A percentile compares a stretch with the other conserved stretches of the same genome.
Evolutionary conservation across 352 stramenopile species (phyloP).

Genomic region (Globisporangium cylindrosporum): DNA sequence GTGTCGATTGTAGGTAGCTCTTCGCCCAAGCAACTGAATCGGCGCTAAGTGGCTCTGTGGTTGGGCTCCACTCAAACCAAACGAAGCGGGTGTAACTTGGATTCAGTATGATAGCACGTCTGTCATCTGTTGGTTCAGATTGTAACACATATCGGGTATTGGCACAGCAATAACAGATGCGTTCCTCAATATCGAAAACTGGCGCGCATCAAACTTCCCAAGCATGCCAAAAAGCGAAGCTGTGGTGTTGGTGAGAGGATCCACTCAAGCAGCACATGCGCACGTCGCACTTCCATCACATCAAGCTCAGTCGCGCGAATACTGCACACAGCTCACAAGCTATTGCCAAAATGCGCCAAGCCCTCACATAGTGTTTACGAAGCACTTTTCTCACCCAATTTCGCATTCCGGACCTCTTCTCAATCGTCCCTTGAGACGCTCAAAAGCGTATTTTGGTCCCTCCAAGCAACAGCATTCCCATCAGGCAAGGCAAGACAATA

Average conservation of each 20-base stretch:
- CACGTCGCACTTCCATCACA: background rate
- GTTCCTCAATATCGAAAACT: too few relatives aligned
- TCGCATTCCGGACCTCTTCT: background rate
- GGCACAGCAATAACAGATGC: background rate
- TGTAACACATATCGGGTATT: background rate
- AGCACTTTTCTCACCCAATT: conserved; percentile 11
- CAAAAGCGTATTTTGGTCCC: background rate
- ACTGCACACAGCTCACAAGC: background rate
- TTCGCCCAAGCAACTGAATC: background rate
- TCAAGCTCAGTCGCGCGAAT: background rate
- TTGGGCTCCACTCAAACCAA: conserved; percentile 14
- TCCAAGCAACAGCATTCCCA: background rate
- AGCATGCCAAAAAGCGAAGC: too few relatives aligned
- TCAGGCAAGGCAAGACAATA: conserved; percentile 1
- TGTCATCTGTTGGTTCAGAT: background rate
- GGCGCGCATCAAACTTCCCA: background rate
- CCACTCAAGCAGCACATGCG: background rate
- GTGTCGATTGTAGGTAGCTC: background rate
- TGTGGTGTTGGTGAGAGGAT: too few relatives aligned
- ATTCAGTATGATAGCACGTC: background rate
- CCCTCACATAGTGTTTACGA: background rate
- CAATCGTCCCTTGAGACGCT: background rate
- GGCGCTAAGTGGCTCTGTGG: background rate
- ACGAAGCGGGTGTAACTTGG: conserved; percentile 2
- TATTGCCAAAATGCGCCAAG: background rate